Base-by-base conservation (phyloP, 495 filamentous ascomycete species). In the Aspergillus sparsus region DNA sequence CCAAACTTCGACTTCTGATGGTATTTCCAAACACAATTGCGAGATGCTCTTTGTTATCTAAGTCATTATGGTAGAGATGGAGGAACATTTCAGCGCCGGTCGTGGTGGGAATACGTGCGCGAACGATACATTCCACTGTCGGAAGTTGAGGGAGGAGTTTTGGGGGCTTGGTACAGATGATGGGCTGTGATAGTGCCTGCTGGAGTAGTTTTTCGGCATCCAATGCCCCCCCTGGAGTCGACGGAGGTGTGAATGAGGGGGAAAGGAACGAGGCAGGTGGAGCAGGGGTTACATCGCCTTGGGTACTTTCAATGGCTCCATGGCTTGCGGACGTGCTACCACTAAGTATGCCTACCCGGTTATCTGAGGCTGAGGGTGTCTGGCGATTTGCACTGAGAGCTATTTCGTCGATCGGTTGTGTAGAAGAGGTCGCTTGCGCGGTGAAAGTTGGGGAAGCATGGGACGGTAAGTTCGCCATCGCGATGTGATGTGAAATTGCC, bases 21-120 rank as follows among this genome's bases (percentile, higher is more conserved):
- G 83, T 80, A 53, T 85, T 81, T 4, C 94, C 94, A 70, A 98
- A 98, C 1, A 98, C 94, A 62, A 98, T 98, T n/a, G 94, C 94
- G 39, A 98, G 77, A 73, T 98, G 94, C 68, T 98, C 94, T 74
- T 98, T 98, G 53, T 88, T 89, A 70, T 98, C 94, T 16, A 91
- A 80, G 65, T 88, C 88, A 73, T 98, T 98, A 51, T 87, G 87
- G 74, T 98, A 98, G 3, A 98, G 81, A 71, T 98, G 94, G 39
- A 98, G 79, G 68, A 95, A 98, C 90, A 98, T 97, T 74, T 98
- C 93, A 9, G 91, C 88, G 3, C 92, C 94, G 9, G 83, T 88
- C 11, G 91, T 93, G 36, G 90, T 95, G 0, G 91, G 91, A 50
- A 95, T 95, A 27, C 91, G 84, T 13, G 91, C 91, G 49, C 91